A percentile compares a stretch with the other conserved stretches of the same genome.
Conservation (phyloP, 306 rosid genomes). For the Herpetospermum pedunculosum region DNA sequence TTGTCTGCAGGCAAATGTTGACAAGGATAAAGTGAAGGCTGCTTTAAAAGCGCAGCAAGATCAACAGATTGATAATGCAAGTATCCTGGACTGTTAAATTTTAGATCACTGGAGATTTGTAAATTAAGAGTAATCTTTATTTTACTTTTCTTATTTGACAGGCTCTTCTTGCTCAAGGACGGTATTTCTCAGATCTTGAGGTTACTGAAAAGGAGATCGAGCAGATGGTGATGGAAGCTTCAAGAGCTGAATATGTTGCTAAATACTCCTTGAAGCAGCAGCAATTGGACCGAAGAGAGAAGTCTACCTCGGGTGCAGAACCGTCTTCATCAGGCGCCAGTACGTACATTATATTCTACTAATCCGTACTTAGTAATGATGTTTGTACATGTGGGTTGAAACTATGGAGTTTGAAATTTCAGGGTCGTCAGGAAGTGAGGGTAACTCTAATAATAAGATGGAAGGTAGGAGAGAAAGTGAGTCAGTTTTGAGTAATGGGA, state of each 20-base stretch:
- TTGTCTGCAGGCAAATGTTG: conserved; percentile 62
- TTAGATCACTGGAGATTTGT: not conserved
- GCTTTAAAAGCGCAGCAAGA: conserved; percentile 92
- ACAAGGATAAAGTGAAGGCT: conserved; percentile 89
- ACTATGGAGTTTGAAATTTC: not conserved
- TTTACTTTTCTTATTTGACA: conserved; percentile 15
- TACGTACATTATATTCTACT: conserved; percentile 22
- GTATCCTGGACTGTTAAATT: conserved; percentile 18
- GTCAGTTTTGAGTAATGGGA: conserved; percentile 45
- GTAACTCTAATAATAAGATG: conserved; percentile 25
- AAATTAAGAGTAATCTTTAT: not conserved
- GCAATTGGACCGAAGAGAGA: conserved; percentile 39
- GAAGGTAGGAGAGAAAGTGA: conserved; percentile 29
- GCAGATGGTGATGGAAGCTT: conserved; percentile 76
- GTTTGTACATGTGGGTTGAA: not conserved
- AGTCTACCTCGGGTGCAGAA: conserved; percentile 73
- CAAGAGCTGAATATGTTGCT: conserved; percentile 74
- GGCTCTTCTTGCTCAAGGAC: conserved; percentile 97
- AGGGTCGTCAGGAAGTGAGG: conserved; percentile 53
- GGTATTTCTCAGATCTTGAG: conserved; percentile 92
- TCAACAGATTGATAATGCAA: conserved; percentile 75
- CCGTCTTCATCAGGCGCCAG: conserved; percentile 95
- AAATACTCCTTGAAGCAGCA: conserved; percentile 43
- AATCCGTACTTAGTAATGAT: not conserved
- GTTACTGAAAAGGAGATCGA: conserved; percentile 96